A percentile compares a stretch with the other conserved stretches of the same genome.
phyloP scores from a whole-genome alignment of 768 basidiomycete species.

The Termitomyces sp. region DNA sequence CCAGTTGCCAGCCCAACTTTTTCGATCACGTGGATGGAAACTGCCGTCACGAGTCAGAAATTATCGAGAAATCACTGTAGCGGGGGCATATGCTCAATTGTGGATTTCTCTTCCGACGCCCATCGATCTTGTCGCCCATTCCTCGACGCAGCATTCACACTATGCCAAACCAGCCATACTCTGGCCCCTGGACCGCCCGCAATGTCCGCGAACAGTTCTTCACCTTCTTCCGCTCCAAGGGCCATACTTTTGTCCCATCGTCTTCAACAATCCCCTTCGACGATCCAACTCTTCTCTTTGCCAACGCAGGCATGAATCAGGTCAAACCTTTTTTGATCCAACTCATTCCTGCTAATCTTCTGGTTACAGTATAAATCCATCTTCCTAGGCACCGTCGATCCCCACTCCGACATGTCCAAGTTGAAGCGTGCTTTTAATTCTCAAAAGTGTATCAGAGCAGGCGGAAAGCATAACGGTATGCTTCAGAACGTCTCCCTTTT shows the following conservation, averaged over 20 bases:
- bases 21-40: conserved; percentile 16
- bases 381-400: conserved; percentile 97
- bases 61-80: conserved; percentile 6
- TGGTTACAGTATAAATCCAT: conserved; percentile 81
- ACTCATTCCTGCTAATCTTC: background rate
- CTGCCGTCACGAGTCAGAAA: conserved; percentile 16
- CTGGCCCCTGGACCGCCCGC: conserved; percentile 68
- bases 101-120: conserved; percentile 18
- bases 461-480: conserved; percentile 96
- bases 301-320: conserved; percentile 98
- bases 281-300: conserved; percentile 95
- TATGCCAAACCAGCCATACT: conserved; percentile 32
- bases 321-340: conserved; percentile 26
- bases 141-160: conserved; percentile 15
- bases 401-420: conserved; percentile 85
- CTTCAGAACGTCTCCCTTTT: background rate
- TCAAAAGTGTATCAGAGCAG: conserved; percentile 98
- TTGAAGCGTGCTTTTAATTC: conserved; percentile 92
- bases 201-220: conserved; percentile 88
- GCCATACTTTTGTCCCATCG: conserved; percentile 86
- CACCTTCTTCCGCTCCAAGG: conserved; percentile 72
- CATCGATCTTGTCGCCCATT: conserved; percentile 18
- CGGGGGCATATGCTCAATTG: conserved; percentile 15
- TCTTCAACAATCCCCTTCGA: conserved; percentile 95
- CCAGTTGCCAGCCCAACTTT: background rate